Base-by-base conservation (phyloP, 2,329 filamentous ascomycete genomes). In the Waltergamsia citrina region DNA sequence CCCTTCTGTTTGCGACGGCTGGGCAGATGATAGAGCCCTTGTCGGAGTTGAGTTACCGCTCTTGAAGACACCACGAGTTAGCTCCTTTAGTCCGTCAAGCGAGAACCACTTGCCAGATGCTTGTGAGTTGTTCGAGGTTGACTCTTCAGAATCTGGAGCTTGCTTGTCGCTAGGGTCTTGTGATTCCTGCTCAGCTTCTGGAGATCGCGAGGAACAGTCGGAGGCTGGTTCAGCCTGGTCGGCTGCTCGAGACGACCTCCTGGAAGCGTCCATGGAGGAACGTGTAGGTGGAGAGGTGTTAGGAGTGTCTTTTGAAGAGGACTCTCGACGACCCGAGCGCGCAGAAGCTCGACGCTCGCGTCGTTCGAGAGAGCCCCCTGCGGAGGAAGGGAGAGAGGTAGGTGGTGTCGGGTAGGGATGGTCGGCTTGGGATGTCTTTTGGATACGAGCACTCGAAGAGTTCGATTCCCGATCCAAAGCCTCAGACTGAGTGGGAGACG, bases 41-140 rank as follows among this genome's bases (percentile, higher is more conserved):
- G 86, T 90, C 36, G 90, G 93, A 46, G 90, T 88, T 40, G 87
- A 80, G 47, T 86, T 84, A 48, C 85, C 92, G 68, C 86, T 94
- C 88, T 95, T 94, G 69, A 77, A 67, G 60, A 56, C 48, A 51
- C 51, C 75, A 72, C 78, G 72, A 76, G 87, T 95, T 86, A 95
- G 88, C 84, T 81, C 82, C 69, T 76, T 83, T 60, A 82, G 71
- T 66, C 74, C 71, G 61, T 74, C 69, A 68, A 75, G 65, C 54
- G 78, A 76, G 57, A 73, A 71, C 61, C 74, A 79, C 55, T 72
- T 61, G 54, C 59, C 52, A 43, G 57, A 56, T 50, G 56, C 47
- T 53, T 59, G 45, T 56, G 54, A 44, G 53, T 53, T 18, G 23
- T 8, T n/a, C n/a, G n/a, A n/a, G n/a, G n/a, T n/a, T 32, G 21